Conservation (phyloP, 768 basidiomycete species). For the Sarcomyxa edulis region DNA sequence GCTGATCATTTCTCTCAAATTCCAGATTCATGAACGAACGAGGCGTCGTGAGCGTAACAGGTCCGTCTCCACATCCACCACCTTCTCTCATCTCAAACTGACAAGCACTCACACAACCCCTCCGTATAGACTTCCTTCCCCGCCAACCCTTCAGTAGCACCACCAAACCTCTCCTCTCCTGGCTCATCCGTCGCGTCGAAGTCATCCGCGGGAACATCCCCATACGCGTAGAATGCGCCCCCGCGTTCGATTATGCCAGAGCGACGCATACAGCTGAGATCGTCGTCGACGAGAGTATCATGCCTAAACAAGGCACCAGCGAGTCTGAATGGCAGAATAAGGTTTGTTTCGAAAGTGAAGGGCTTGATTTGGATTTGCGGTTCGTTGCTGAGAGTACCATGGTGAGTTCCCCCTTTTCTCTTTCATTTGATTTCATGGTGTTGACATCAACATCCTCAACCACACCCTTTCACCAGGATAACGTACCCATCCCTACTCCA, state of each 20-base stretch:
- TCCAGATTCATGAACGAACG: constrained; percentile 67
- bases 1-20: too few species aligned
- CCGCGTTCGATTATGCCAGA: constrained; percentile 94
- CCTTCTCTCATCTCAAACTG: too few species aligned
- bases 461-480: constrained; percentile 27
- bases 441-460: constrained; percentile 1
- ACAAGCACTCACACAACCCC: not conserved
- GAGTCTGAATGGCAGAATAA: too few species aligned
- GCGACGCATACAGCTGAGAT: constrained; percentile 63
- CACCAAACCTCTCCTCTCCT: constrained; percentile 66
- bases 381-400: constrained; percentile 59
- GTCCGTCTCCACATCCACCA: constrained; percentile 29
- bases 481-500: constrained; percentile 46
- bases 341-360: constrained; percentile 55
- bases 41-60: constrained; percentile 84
- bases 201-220: constrained; percentile 82
- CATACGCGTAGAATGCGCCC: constrained; percentile 84
- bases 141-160: constrained; percentile 40
- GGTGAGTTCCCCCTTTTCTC: constrained; percentile 4
- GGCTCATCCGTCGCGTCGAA: constrained; percentile 37
- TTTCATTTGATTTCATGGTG: not conserved
- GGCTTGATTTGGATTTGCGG: constrained; percentile 67
- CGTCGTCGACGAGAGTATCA: constrained; percentile 36
- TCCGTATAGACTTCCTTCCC: constrained; percentile 71
- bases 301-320: constrained; percentile 14